Conservation (phyloP, 2,329 filamentous ascomycete genomes). For the Paraphaeosphaeria sporulosa region DNA sequence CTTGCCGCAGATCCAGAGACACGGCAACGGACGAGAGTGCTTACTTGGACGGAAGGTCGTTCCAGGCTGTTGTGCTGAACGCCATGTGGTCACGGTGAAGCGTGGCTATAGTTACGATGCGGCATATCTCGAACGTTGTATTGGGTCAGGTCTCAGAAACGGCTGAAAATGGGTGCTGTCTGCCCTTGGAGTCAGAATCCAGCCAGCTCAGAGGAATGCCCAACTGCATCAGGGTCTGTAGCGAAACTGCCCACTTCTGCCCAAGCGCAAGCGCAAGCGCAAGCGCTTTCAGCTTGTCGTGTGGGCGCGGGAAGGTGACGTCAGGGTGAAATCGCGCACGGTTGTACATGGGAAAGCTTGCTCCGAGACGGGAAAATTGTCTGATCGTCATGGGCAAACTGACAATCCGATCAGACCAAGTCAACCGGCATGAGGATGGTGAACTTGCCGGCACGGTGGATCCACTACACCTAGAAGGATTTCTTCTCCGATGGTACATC, state of each 20-base stretch:
- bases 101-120: no score
- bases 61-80: no score
- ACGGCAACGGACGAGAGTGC: no score
- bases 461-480: no score
- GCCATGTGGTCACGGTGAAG: no score
- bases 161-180: no score
- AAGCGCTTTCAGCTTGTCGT: background rate
- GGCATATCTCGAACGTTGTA: no score
- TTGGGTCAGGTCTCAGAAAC: no score
- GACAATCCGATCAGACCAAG: background rate
- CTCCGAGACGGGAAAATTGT: background rate
- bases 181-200: background rate
- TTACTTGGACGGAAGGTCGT: no score
- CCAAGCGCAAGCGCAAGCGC: no score
- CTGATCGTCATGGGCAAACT: conserved; percentile 10
- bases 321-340: background rate
- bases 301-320: background rate
- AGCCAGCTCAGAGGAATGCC: background rate
- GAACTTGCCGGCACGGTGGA: background rate
- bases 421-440: background rate
- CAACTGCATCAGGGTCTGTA: background rate
- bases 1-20: no score
- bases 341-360: conserved; percentile 3
- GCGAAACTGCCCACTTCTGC: background rate
- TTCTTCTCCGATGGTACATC: no score